A percentile compares a stretch with the other conserved stretches of the same genome.
These are phyloP conservation scores for Earliella scabrosa DNA, from an alignment of 1,284 basidiomycete species.

Conservation along the genomic window DNA sequence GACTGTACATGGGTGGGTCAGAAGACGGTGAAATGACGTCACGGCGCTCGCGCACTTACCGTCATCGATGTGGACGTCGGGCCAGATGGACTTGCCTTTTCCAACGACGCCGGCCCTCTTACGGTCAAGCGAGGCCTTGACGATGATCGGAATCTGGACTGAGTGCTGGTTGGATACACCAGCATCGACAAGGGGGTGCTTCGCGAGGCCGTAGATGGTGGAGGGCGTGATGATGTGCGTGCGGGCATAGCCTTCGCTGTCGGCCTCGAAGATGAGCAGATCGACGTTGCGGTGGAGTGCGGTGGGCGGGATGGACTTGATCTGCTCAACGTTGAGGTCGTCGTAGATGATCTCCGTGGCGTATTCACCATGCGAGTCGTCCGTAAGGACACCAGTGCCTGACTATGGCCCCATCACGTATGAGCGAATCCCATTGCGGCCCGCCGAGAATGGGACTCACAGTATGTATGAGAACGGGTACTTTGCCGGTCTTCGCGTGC, in stretches of 20 bases:
- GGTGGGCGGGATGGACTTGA: conserved; percentile 37
- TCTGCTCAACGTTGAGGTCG: conserved; percentile 37
- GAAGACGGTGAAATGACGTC: background rate
- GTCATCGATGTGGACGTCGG: conserved; percentile 38
- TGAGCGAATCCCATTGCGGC: background rate
- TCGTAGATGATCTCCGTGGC: conserved; percentile 37
- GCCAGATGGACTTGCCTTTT: conserved; percentile 35
- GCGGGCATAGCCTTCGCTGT: conserved; percentile 41
- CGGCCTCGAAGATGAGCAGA: conserved; percentile 36
- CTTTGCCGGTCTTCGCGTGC: conserved; percentile 42
- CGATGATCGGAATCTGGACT: conserved; percentile 40
- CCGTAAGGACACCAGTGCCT: conserved; percentile 38
- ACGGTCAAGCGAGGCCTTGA: conserved; percentile 35
- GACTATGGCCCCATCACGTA: conserved; percentile 33
- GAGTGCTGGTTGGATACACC: conserved; percentile 42
- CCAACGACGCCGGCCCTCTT: conserved; percentile 40
- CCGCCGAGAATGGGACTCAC: conserved; percentile 34
- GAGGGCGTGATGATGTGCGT: conserved; percentile 44
- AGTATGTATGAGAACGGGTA: conserved; percentile 53
- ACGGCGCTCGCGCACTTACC: conserved; percentile 18
- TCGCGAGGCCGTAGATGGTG: conserved; percentile 43
- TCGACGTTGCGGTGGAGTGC: conserved; percentile 39
- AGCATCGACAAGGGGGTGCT: conserved; percentile 37
- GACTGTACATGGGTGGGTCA: conserved; percentile 3
- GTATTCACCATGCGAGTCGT: conserved; percentile 37